These are phyloP conservation scores for Pontederia crassipes DNA, from an alignment of 176 grass and related monocot genomes.

Conservation along the genomic window DNA sequence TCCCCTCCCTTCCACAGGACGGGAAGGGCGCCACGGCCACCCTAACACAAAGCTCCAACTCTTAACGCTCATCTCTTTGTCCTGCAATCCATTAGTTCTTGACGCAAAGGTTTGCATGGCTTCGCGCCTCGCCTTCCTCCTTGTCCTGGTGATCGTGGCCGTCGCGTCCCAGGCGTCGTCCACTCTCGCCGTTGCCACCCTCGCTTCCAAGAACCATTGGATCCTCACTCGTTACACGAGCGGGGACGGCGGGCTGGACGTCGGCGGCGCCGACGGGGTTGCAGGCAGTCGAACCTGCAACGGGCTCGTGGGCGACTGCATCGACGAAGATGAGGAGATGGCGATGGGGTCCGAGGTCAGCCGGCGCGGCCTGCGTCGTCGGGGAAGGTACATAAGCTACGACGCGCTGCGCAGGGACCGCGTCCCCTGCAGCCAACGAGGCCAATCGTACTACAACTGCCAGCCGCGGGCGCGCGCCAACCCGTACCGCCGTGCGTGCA, in stretches of 20 bases:
- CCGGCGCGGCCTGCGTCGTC: conserved; percentile 16
- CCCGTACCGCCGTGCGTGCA: conserved; percentile 32
- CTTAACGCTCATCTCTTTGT: too few relatives aligned
- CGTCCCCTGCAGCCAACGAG: conserved; percentile 28
- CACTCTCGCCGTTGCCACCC: too few relatives aligned
- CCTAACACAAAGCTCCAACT: too few relatives aligned
- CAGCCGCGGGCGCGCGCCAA: conserved; percentile 17
- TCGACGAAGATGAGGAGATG: neutral
- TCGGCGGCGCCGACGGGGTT: too few relatives aligned
- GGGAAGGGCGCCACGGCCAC: too few relatives aligned
- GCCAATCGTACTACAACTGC: conserved; percentile 37
- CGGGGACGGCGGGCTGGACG: neutral
- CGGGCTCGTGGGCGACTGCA: neutral
- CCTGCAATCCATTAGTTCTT: too few relatives aligned
- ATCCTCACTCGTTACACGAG: neutral
- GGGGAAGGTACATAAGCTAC: conserved; percentile 28
- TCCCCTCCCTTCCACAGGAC: too few relatives aligned
- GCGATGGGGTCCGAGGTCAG: conserved; percentile 2
- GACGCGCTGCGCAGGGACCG: conserved; percentile 23
- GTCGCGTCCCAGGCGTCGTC: too few relatives aligned
- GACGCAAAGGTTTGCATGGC: too few relatives aligned
- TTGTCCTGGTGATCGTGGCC: too few relatives aligned
- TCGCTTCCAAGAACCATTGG: neutral
- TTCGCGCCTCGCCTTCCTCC: too few relatives aligned
- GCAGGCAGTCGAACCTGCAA: neutral